Conservation (phyloP, 2,329 filamentous ascomycete species). For the Phyllosticta citribraziliensis region DNA sequence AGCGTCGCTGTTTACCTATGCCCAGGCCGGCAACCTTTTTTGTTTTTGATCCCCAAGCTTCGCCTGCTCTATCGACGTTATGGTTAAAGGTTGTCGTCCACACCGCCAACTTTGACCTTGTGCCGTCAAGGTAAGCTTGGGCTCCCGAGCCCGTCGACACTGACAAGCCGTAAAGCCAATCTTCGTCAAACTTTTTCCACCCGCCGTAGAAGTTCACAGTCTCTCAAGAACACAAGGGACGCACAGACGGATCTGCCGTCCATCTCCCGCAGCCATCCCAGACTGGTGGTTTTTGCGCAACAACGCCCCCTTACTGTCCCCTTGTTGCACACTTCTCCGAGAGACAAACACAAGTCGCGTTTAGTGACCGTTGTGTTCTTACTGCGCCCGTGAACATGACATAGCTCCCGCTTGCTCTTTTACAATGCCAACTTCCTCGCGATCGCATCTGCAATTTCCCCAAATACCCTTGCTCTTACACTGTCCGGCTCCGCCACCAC, state of each 20-base stretch:
- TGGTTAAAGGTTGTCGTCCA: background rate
- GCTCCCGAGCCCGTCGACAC: background rate
- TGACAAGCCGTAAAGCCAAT: background rate
- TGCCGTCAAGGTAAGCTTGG: background rate
- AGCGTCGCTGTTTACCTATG: background rate
- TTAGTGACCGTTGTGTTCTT: background rate
- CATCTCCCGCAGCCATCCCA: background rate
- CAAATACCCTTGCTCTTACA: conserved; percentile 60
- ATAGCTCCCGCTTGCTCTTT: background rate
- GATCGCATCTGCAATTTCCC: conserved; percentile 53
- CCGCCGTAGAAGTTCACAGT: background rate
- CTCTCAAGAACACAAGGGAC: background rate
- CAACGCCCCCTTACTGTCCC: conserved; percentile 20
- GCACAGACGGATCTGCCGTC: background rate
- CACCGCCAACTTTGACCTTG: background rate
- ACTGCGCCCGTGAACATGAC: background rate
- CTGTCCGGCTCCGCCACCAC: conserved; percentile 78
- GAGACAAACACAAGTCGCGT: background rate
- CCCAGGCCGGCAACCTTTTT: background rate
- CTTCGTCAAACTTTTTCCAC: background rate
- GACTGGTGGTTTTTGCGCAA: background rate
- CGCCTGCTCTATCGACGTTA: background rate
- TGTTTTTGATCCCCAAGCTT: background rate
- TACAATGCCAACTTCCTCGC: conserved; percentile 34
- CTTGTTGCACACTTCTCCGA: background rate